Evolutionary conservation across 2,329 filamentous ascomycete species (phyloP), one percentile per base, ranked within the genome.

Genomic region (Thermothelomyces thermophilus): DNA sequence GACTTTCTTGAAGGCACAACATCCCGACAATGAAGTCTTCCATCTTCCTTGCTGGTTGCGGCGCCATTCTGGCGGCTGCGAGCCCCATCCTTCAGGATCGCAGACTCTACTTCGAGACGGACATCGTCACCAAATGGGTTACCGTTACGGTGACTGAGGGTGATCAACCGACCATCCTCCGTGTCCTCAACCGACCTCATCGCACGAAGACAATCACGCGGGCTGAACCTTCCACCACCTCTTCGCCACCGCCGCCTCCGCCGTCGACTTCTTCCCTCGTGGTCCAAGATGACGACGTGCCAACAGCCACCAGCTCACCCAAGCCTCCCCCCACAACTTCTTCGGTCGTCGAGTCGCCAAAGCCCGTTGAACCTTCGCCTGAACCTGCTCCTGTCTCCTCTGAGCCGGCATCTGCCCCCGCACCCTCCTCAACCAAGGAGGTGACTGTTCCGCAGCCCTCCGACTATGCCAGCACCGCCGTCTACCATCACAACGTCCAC

Each of bases 401-500:
- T n/a, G 35, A 44, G 3, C 31, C 45, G 9, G 24, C 13, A 9
- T 16, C 35, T 11, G n/a, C 22, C 3, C 22, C 39, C 5, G 39
- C 37, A 6, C 43, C 51, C 24, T 31, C 51, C 26, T 45, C 49
- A 7, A 28, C 41, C 35, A 42, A 50, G 39, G 48, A 52, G 11
- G 42, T 56, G 3, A 16, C 56, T 9, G 48, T 62, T 16, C 33
- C 33, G 33, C 37, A 56, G 35, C 55, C 60, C 30, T 51, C 57
- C 39, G 64, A 65, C 57, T 63, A 60, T 54, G 39, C 53, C 48
- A 65, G 65, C 49, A 64, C 68, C 13, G 75, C 76, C 43, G 61
- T 91, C 43, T 73, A 83, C 60, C 80, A 87, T 65, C 93, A 97
- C 83, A 96, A 96, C 72, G 62, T 84, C 46, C 87, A 93, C 71